Percentiles rank a stretch among this genome's conserved stretches.
Conservation (phyloP, 768 basidiomycete species). For the Trametopsis cervina region DNA sequence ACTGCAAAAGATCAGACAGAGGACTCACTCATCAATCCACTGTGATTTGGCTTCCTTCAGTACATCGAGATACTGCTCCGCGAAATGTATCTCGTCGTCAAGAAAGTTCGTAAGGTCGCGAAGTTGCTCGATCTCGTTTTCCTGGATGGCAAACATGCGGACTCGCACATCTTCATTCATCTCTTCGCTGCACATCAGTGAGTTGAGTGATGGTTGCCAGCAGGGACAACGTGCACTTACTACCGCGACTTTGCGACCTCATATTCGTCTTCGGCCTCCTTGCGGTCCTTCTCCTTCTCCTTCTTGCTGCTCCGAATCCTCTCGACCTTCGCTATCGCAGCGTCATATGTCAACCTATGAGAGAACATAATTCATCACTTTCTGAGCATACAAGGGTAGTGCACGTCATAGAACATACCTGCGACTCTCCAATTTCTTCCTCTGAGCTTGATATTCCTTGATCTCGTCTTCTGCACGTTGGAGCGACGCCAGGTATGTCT, state of each 20-base stretch:
- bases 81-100: constrained; percentile 68
- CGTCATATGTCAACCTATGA: constrained; percentile 67
- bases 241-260: constrained; percentile 66
- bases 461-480: constrained; percentile 64
- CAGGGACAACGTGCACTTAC: constrained; percentile 35
- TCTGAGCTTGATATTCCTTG: constrained; percentile 72
- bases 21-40: constrained; percentile 61
- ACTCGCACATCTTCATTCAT: constrained; percentile 77
- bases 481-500: constrained; percentile 65
- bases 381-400: too few species aligned
- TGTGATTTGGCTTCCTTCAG: constrained; percentile 58
- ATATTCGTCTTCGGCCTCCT: constrained; percentile 79
- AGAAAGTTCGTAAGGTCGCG: constrained; percentile 66
- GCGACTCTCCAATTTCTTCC: constrained; percentile 84
- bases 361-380: too few species aligned
- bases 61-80: constrained; percentile 65
- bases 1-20: neutral
- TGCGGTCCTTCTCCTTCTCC: constrained; percentile 66
- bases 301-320: constrained; percentile 70
- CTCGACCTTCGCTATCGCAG: constrained; percentile 62
- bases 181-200: constrained; percentile 56
- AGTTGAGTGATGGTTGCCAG: neutral
- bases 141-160: constrained; percentile 74
- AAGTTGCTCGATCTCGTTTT: constrained; percentile 67
- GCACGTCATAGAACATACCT: constrained; percentile 43